Base-by-base conservation (phyloP, 2,329 filamentous ascomycete genomes). In the Fusarium anguioides region DNA sequence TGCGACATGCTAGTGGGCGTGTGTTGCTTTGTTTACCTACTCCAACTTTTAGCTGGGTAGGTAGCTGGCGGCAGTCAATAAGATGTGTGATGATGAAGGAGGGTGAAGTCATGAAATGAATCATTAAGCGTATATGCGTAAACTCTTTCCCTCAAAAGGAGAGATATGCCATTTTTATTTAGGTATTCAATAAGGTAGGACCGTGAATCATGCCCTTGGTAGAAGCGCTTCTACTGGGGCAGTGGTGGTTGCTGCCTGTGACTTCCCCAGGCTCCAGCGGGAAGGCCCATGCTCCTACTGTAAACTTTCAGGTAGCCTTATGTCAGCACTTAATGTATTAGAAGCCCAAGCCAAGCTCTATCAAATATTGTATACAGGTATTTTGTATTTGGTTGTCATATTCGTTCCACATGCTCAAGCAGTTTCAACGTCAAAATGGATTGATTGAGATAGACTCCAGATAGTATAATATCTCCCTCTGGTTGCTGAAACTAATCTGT, bases 231-330 rank as follows among this genome's bases (percentile, higher is more conserved):
- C 21, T 40, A 33, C 44, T 60, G 50, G 59, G 47, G 48, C 35
- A 37, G 31, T 26, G 39, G 64, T 31, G 57, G 54, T 59, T 68
- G 64, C 60, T 68, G 64, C 64, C 64, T 68, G 46, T 53, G 35
- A 37, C 41, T 48, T 50, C 18, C 20, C 46, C 26, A 60, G 54
- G 55, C 54, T 60, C 35, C 45, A 61, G 49, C 36, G 27, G 36
- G 31, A 35, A 11, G 64, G 64, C 35, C 64, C 50, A 52, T 61
- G 64, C 64, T 65, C 20, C 24, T 31, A 23, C 11, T 27, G 26
- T 27, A 26, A 23, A 6, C 27, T 15, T 17, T n/a, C n/a, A n/a
- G n/a, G n/a, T 15, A 41, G 17, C 36, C 12, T 62, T 62, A 47
- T 31, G 41, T 61, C 45, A 62, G 57, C 58, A 55, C 7, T 20